A percentile compares a stretch with the other conserved stretches of the same genome.
These are phyloP conservation scores for Centella asiatica DNA, from an alignment of 129 eudicot genomes.

Conservation along the genomic window DNA sequence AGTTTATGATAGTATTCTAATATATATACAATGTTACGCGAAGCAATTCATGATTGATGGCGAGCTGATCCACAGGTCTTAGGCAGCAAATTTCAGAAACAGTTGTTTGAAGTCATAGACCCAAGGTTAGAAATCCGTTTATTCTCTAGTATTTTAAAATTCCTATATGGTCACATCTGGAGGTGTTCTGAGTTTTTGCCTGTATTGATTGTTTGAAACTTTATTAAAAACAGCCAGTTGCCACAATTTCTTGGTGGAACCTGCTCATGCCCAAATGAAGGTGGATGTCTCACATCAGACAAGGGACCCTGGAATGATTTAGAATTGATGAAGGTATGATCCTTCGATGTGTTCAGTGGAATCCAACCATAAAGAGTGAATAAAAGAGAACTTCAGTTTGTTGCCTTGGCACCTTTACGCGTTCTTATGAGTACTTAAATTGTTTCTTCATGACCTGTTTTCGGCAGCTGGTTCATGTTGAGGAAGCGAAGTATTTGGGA, in stretches of 20 bases:
- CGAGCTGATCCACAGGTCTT: slow-evolving; percentile 53
- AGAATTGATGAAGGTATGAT: slow-evolving; percentile 69
- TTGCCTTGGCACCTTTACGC: slow-evolving; percentile 2
- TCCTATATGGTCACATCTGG: background rate
- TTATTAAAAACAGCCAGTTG: slow-evolving; percentile 53
- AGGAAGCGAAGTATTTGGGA: slow-evolving; percentile 31
- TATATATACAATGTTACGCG: background rate
- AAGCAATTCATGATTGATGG: slow-evolving; percentile 9
- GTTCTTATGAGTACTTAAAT: background rate
- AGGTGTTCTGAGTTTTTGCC: background rate
- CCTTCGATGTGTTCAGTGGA: background rate
- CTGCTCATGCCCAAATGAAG: slow-evolving; percentile 70
- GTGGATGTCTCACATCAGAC: slow-evolving; percentile 81
- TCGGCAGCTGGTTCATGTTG: slow-evolving; percentile 53
- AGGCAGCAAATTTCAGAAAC: slow-evolving; percentile 68
- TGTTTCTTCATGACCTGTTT: slow-evolving; percentile 16
- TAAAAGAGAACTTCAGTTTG: background rate
- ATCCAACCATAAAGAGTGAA: background rate
- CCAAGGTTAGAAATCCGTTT: slow-evolving; percentile 41
- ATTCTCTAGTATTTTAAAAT: slow-evolving; percentile 8
- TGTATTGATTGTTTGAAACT: background rate
- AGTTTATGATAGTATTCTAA: background rate
- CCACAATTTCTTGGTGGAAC: slow-evolving; percentile 90
- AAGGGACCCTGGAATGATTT: slow-evolving; percentile 97
- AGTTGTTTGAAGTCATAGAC: slow-evolving; percentile 65